These are phyloP conservation scores for Cornus controversa DNA, from an alignment of 148 eudicot species.

Conservation along the genomic window DNA sequence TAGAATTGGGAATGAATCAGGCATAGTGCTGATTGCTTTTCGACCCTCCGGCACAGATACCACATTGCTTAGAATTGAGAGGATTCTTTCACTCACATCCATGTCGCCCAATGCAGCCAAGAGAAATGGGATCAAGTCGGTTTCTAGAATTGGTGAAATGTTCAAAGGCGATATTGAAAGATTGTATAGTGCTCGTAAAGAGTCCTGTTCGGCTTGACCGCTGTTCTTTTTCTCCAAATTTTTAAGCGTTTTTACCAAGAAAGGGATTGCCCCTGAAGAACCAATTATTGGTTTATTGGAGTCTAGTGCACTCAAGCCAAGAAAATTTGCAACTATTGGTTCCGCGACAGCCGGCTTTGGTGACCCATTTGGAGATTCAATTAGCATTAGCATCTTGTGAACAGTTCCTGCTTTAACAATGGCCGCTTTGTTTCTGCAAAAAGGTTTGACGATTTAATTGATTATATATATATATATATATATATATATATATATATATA, in stretches of 20 bases:
- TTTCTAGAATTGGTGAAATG: constrained; percentile 48
- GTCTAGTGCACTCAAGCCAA: constrained; percentile 86
- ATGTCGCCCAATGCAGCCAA: constrained; percentile 57
- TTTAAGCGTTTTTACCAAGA: constrained; percentile 53
- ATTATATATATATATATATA: too few species aligned
- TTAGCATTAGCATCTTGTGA: constrained; percentile 81
- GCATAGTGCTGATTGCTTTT: constrained; percentile 40
- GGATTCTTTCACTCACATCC: constrained; percentile 75
- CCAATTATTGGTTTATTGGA: constrained; percentile 86
- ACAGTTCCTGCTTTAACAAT: constrained; percentile 90
- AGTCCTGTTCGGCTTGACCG: constrained; percentile 68
- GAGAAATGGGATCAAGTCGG: constrained; percentile 50
- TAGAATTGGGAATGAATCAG: constrained; percentile 51
- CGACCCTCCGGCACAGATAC: constrained; percentile 66
- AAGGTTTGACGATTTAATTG: not conserved
- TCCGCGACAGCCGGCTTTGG: constrained; percentile 41
- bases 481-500: too few species aligned
- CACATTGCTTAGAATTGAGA: constrained; percentile 69
- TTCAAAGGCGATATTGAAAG: constrained; percentile 67
- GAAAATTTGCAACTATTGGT: constrained; percentile 87
- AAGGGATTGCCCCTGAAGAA: constrained; percentile 70
- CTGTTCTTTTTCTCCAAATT: constrained; percentile 28
- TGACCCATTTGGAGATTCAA: constrained; percentile 45
- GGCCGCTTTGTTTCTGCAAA: constrained; percentile 80
- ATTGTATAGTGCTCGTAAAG: constrained; percentile 78